Conservation (phyloP, 2,329 filamentous ascomycete species). For the Alternaria sp. region DNA sequence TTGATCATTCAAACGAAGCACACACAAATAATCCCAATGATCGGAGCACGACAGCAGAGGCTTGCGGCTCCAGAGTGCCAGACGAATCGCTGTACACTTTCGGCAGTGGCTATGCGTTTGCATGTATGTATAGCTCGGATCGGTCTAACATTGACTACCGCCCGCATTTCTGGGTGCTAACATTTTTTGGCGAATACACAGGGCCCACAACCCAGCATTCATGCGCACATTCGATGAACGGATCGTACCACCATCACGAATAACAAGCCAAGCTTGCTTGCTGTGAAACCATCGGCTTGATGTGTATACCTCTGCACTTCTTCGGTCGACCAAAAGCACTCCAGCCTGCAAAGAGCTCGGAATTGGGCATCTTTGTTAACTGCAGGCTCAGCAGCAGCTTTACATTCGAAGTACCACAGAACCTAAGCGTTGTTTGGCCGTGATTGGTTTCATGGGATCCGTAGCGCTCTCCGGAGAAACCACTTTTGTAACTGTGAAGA, state of each 20-base stretch:
- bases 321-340: neutral
- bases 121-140: conserved; percentile 5
- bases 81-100: neutral
- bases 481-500: no score
- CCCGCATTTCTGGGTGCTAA: conserved; percentile 30
- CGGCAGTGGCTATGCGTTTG: conserved; percentile 28
- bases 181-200: conserved; percentile 24
- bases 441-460: no score
- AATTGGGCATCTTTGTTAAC: neutral
- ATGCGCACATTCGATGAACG: conserved; percentile 26
- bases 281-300: neutral
- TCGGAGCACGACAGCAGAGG: conserved; percentile 3
- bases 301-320: neutral
- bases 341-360: neutral
- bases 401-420: neutral
- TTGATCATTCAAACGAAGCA: conserved; percentile 8
- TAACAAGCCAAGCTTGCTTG: neutral
- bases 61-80: neutral
- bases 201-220: conserved; percentile 29
- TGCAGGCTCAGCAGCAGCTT: neutral
- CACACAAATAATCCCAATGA: neutral
- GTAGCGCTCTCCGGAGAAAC: no score
- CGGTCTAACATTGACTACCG: conserved; percentile 1
- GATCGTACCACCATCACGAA: neutral
- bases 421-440: neutral